phyloP scores from a whole-genome alignment of 768 basidiomycete genomes.

The Lactifluus echinatus region DNA sequence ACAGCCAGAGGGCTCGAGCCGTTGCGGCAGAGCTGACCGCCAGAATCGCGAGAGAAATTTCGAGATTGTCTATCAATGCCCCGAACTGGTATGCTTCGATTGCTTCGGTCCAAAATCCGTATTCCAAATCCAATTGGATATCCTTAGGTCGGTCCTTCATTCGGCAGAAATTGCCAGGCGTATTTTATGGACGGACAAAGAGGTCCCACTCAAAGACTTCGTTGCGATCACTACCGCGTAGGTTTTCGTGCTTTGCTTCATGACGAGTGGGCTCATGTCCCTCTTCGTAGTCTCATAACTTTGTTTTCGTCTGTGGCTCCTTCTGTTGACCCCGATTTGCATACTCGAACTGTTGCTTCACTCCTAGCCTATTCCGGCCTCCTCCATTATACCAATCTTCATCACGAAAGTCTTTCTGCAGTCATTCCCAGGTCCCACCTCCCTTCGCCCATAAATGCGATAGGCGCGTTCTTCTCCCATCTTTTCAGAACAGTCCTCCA shows the following conservation, averaged over 20 bases:
- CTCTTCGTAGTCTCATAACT: constrained; percentile 62
- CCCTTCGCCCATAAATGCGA: constrained; percentile 39
- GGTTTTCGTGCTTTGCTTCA: constrained; percentile 24
- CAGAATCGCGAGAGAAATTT: constrained; percentile 56
- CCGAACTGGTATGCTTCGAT: constrained; percentile 69
- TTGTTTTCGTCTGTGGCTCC: constrained; percentile 64
- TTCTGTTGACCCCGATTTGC: constrained; percentile 50
- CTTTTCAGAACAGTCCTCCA: constrained; percentile 25
- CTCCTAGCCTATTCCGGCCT: constrained; percentile 85
- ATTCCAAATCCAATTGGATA: too few species aligned
- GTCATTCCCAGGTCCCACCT: constrained; percentile 57
- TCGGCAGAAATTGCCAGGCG: constrained; percentile 86
- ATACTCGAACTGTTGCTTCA: constrained; percentile 31
- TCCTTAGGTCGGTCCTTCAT: constrained; percentile 73
- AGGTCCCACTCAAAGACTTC: constrained; percentile 74
- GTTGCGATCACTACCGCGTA: constrained; percentile 83
- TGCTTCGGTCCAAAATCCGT: background rate
- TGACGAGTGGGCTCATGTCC: constrained; percentile 5
- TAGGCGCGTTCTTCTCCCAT: constrained; percentile 67
- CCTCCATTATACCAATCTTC: constrained; percentile 67
- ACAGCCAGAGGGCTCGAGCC: constrained; percentile 56
- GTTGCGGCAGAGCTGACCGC: constrained; percentile 82
- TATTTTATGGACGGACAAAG: constrained; percentile 70
- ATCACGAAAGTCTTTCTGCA: constrained; percentile 72
- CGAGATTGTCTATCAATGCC: constrained; percentile 76